These are phyloP conservation scores for Vanilla planifolia DNA, from an alignment of 106 monocot genomes.

Conservation along the genomic window DNA sequence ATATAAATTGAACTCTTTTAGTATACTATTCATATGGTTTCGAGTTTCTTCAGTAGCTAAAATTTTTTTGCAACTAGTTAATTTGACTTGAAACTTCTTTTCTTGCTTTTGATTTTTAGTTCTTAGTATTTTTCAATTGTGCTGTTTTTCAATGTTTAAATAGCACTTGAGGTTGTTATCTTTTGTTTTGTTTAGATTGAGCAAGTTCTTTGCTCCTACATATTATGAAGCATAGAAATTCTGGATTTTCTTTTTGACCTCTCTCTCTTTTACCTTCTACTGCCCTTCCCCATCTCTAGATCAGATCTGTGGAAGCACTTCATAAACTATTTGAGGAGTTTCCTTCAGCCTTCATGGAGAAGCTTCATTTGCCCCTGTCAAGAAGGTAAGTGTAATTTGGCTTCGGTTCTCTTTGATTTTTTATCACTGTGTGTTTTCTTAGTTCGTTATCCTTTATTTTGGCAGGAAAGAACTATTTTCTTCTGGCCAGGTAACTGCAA, in stretches of 20 bases:
- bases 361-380: conserved; percentile 42
- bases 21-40: too few relatives aligned
- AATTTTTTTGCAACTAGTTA: too few relatives aligned
- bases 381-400: conserved; percentile 39
- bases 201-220: neutral
- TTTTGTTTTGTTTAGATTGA: neutral
- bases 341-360: conserved; percentile 80
- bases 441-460: neutral
- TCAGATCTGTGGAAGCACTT: conserved; percentile 78
- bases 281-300: too few relatives aligned
- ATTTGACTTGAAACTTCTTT: too few relatives aligned
- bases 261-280: too few relatives aligned
- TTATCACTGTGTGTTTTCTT: conserved; percentile 8
- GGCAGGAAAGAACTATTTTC: conserved; percentile 45
- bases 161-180: neutral
- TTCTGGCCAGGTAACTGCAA: conserved; percentile 52
- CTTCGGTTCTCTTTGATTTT: neutral
- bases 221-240: neutral
- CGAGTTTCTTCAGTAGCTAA: too few relatives aligned
- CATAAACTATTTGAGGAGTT: conserved; percentile 82
- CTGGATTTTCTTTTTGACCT: neutral
- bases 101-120: too few relatives aligned
- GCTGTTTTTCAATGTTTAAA: neutral
- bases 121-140: too few relatives aligned
- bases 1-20: too few relatives aligned